phyloP scores from a whole-genome alignment of 495 filamentous ascomycete species.

The Aspergillus bridgeri region DNA sequence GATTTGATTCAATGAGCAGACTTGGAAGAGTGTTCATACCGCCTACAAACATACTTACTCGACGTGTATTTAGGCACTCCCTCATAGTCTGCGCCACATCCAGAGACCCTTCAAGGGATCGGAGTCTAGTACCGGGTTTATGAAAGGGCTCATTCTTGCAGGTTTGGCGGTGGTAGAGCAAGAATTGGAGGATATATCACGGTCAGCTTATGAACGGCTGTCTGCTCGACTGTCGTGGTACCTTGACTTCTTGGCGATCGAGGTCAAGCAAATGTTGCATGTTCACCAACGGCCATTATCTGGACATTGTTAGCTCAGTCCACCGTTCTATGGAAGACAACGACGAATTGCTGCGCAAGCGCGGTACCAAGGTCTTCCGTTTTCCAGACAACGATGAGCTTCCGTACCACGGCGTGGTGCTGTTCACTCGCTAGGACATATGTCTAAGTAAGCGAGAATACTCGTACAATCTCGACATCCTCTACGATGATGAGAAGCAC shows the following conservation, averaged over 20 bases:
- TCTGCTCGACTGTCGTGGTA: background rate
- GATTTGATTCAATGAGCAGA: background rate
- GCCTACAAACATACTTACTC: background rate
- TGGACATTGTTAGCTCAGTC: background rate
- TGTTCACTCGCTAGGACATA: too few relatives aligned
- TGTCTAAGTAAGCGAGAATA: background rate
- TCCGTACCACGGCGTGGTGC: too few relatives aligned
- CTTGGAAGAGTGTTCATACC: background rate
- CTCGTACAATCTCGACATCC: conserved; percentile 1
- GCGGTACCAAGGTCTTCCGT: background rate
- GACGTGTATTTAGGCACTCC: background rate
- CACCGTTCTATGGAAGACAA: background rate
- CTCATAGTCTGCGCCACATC: background rate
- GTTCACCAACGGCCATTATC: background rate
- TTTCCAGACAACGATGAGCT: too few relatives aligned
- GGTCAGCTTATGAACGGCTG: background rate
- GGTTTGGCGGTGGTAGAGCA: background rate
- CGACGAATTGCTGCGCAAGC: background rate
- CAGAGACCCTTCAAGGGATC: background rate
- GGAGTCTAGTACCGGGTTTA: background rate
- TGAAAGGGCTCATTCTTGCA: background rate
- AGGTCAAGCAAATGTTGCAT: background rate
- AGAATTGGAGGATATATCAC: background rate
- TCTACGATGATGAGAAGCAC: conserved; percentile 4
- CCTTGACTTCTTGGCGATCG: background rate